Evolutionary conservation across 768 basidiomycete genomes (phyloP).

Genomic region (Kwoniella sp.): DNA sequence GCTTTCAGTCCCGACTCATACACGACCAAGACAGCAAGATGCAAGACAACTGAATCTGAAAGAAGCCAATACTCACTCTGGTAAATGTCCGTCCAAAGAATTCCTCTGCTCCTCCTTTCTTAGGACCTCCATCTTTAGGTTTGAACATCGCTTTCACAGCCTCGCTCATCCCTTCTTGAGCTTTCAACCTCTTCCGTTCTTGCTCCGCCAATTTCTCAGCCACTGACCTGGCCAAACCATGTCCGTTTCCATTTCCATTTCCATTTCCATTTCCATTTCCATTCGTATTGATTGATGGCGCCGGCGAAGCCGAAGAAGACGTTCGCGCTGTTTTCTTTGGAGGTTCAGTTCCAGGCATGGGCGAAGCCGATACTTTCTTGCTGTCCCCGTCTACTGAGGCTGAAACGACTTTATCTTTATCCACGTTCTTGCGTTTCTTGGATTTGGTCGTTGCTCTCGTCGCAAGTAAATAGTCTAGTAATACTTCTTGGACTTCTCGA

Average conservation of each 20-base stretch:
- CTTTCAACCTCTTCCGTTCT: conserved; percentile 72
- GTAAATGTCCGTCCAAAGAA: conserved; percentile 92
- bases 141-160: conserved; percentile 81
- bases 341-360: too few species aligned
- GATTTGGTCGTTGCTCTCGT: conserved; percentile 36
- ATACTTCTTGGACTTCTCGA: conserved; percentile 37
- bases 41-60: too few species aligned
- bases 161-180: conserved; percentile 71
- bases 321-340: too few species aligned
- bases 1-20: too few species aligned
- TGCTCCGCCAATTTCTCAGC: conserved; percentile 72
- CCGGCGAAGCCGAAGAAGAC: too few species aligned
- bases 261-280: neutral
- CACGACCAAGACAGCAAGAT: neutral
- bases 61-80: conserved; percentile 79
- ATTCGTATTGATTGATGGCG: too few species aligned
- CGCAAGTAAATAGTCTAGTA: conserved; percentile 34
- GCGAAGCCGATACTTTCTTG: too few species aligned
- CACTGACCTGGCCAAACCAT: conserved; percentile 64
- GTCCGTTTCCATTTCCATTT: conserved; percentile 4
- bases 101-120: conserved; percentile 76
- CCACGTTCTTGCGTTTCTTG: conserved; percentile 42
- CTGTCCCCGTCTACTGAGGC: neutral
- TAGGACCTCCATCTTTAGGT: conserved; percentile 59
- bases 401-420: too few species aligned